Percentiles rank a stretch among this genome's conserved stretches.
Conservation (phyloP, 805 yeast species). For the Brettanomyces anomalus region DNA sequence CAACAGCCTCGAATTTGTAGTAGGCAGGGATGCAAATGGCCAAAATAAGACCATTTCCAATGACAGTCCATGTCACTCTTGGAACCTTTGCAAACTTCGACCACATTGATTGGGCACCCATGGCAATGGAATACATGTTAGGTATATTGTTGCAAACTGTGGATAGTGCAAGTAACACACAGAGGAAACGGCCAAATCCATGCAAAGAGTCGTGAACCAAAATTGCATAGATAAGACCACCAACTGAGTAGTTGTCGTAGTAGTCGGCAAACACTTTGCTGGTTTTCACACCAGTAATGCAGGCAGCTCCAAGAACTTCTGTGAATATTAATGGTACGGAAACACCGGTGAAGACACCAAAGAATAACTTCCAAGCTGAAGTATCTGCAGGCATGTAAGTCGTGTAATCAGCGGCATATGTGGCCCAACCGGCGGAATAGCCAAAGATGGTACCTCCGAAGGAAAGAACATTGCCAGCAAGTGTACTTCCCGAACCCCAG, state of each 20-base stretch:
- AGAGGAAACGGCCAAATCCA: conserved; percentile 84
- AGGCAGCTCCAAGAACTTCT: conserved; percentile 79
- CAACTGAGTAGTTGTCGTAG: conserved; percentile 49
- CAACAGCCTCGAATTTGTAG: conserved; percentile 60
- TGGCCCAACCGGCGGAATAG: conserved; percentile 91
- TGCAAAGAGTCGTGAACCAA: conserved; percentile 73
- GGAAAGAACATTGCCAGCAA: conserved; percentile 70
- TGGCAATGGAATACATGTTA: conserved; percentile 84
- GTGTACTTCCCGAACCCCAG: conserved; percentile 47
- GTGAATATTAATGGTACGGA: conserved; percentile 62
- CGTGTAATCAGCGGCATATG: conserved; percentile 88
- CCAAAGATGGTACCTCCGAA: conserved; percentile 82
- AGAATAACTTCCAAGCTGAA: conserved; percentile 50
- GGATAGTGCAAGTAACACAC: conserved; percentile 76
- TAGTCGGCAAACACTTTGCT: conserved; percentile 36
- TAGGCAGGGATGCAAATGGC: conserved; percentile 88
- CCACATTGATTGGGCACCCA: conserved; percentile 82
- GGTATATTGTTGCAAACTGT: conserved; percentile 90
- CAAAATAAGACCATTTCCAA: conserved; percentile 66
- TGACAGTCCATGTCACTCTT: conserved; percentile 72
- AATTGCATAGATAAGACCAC: conserved; percentile 78
- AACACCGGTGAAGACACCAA: conserved; percentile 56
- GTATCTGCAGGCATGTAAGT: conserved; percentile 71
- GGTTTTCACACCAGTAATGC: conserved; percentile 56
- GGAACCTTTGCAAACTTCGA: conserved; percentile 67